A percentile compares a stretch with the other conserved stretches of the same genome.
Evolutionary conservation across 1,139 yeast species (phyloP).

Genomic region (Dujonia santamariae): DNA sequence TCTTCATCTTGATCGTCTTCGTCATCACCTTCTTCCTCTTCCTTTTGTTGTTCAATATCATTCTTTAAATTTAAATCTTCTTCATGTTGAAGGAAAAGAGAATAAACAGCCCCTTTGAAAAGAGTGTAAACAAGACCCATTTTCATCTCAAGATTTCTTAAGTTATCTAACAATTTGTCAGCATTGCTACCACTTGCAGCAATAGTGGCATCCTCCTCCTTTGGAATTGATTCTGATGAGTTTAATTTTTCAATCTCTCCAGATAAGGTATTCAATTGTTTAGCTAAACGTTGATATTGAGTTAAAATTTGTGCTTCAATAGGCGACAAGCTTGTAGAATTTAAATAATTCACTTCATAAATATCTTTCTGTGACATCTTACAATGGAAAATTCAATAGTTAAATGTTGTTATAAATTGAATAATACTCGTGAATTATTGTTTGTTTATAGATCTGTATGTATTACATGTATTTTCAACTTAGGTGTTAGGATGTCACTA

Average conservation of each 20-base stretch:
- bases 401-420: too few relatives aligned
- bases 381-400: too few relatives aligned
- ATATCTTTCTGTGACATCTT: conserved; percentile 14
- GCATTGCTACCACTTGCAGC: conserved; percentile 9
- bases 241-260: conserved; percentile 31
- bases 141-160: conserved; percentile 59
- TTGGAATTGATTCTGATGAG: conserved; percentile 13
- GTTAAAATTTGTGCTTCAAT: conserved; percentile 39
- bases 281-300: conserved; percentile 48
- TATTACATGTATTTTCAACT: too few relatives aligned
- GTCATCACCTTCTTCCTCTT: conserved; percentile 3
- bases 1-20: conserved; percentile 5
- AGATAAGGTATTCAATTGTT: conserved; percentile 34
- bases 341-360: conserved; percentile 25
- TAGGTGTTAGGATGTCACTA: too few relatives aligned
- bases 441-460: too few relatives aligned
- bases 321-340: conserved; percentile 28
- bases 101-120: conserved; percentile 68
- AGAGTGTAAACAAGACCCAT: conserved; percentile 64
- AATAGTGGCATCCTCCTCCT: conserved; percentile 1
- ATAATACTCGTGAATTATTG: too few relatives aligned
- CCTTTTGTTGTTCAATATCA: conserved; percentile 3
- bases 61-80: conserved; percentile 12
- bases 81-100: conserved; percentile 46
- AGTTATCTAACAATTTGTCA: conserved; percentile 40